phyloP scores from a whole-genome alignment of 2,329 filamentous ascomycete genomes.

The Dactylella cylindrospora region DNA sequence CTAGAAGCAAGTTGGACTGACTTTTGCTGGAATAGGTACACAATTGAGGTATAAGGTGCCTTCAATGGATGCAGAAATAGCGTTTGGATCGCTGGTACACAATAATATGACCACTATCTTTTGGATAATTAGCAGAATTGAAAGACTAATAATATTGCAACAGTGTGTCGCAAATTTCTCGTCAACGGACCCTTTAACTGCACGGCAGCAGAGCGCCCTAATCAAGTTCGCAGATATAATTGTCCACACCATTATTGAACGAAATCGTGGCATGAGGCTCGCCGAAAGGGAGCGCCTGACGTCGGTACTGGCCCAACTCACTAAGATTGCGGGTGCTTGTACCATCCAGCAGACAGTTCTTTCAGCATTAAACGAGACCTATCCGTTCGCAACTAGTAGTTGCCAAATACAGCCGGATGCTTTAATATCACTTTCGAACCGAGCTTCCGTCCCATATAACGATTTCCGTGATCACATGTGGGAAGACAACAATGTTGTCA shows the following conservation, averaged over 20 bases:
- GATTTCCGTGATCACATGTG: constrained; percentile 54
- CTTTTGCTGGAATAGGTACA: constrained; percentile 20
- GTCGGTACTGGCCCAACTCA: constrained; percentile 51
- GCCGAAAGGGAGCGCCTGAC: constrained; percentile 43
- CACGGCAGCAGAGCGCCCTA: constrained; percentile 50
- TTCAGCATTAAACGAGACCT: constrained; percentile 50
- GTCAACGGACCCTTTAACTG: constrained; percentile 16
- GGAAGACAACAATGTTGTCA: constrained; percentile 55
- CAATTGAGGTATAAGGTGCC: constrained; percentile 37
- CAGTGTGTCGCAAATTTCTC: constrained; percentile 33
- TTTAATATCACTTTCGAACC: constrained; percentile 48
- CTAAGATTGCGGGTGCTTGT: constrained; percentile 48
- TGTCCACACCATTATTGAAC: constrained; percentile 35
- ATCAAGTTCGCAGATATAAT: constrained; percentile 52
- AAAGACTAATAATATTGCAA: neutral
- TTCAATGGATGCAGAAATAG: constrained; percentile 10
- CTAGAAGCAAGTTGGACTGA: no score
- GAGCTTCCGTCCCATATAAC: constrained; percentile 47
- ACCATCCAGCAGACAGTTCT: constrained; percentile 49
- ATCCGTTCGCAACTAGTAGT: constrained; percentile 51
- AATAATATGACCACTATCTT: neutral
- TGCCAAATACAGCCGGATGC: constrained; percentile 49
- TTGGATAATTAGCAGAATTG: neutral
- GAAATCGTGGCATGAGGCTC: constrained; percentile 31
- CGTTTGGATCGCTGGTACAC: constrained; percentile 35